These are phyloP conservation scores for Epichloe bromicola DNA, from an alignment of 2,329 filamentous ascomycete genomes.

Conservation along the genomic window DNA sequence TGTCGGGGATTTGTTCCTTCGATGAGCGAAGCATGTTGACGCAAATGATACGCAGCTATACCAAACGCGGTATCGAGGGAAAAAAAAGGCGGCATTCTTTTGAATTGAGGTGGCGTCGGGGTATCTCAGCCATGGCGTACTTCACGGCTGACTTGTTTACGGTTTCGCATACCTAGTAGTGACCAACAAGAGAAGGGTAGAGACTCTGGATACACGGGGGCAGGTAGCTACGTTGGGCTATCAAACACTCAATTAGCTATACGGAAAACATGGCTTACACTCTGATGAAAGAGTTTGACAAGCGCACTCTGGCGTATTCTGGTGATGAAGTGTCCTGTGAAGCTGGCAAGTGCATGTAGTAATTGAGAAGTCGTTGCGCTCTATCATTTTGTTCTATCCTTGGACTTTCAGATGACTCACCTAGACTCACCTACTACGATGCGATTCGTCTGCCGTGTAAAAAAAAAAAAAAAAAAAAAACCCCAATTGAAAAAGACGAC, in stretches of 20 bases:
- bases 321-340: too few relatives aligned
- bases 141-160: not conserved
- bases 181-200: constrained; percentile 5
- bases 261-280: constrained; percentile 2
- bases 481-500: too few relatives aligned
- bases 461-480: too few relatives aligned
- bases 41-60: not conserved
- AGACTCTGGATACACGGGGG: constrained; percentile 8
- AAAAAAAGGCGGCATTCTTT: not conserved
- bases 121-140: constrained; percentile 1
- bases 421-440: too few relatives aligned
- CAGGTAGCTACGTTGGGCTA: not conserved
- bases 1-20: constrained; percentile 49
- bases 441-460: too few relatives aligned
- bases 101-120: constrained; percentile 2
- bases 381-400: not conserved
- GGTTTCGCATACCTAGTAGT: not conserved
- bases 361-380: too few relatives aligned
- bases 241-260: not conserved
- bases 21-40: constrained; percentile 14
- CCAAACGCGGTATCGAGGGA: not conserved
- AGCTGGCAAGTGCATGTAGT: too few relatives aligned
- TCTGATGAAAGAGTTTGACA: not conserved
- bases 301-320: not conserved
- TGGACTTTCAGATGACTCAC: too few relatives aligned